These are phyloP conservation scores for Moricandia moricandioides DNA, from an alignment of 345 rosid species.

Conservation along the genomic window DNA sequence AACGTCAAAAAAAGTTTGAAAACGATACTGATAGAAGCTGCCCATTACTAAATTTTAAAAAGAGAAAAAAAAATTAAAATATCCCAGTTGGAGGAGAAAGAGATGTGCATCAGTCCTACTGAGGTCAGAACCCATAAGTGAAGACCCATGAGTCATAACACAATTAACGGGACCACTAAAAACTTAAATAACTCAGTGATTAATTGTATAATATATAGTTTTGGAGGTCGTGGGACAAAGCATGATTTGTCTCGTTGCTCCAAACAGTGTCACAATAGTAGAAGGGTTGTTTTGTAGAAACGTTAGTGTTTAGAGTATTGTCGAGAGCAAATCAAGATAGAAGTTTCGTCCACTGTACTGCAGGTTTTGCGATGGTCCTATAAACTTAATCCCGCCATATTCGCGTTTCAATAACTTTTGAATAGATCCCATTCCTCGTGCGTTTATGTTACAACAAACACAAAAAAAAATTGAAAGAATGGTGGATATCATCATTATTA, in stretches of 20 bases:
- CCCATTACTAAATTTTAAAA: conserved; percentile 13
- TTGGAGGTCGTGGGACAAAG: conserved; percentile 22
- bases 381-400: conserved; percentile 21
- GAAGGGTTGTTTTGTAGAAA: conserved; percentile 21
- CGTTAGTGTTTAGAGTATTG: conserved; percentile 26
- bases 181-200: not conserved
- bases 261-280: conserved; percentile 23
- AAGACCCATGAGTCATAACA: conserved; percentile 18
- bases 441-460: not conserved
- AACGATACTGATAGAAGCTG: conserved; percentile 22
- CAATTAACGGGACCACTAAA: conserved; percentile 24
- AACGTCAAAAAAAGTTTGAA: conserved; percentile 6
- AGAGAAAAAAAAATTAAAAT: not conserved
- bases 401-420: conserved; percentile 22
- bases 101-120: conserved; percentile 13
- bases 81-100: conserved; percentile 22
- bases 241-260: conserved; percentile 16
- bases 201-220: conserved; percentile 10
- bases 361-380: conserved; percentile 24
- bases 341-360: conserved; percentile 21
- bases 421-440: conserved; percentile 5
- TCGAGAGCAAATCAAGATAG: conserved; percentile 31
- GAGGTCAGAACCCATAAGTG: conserved; percentile 2
- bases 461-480: not conserved
- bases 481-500: not conserved